These are phyloP conservation scores for Collybiopsis luxurians DNA, from an alignment of 768 basidiomycete species.

Conservation along the genomic window DNA sequence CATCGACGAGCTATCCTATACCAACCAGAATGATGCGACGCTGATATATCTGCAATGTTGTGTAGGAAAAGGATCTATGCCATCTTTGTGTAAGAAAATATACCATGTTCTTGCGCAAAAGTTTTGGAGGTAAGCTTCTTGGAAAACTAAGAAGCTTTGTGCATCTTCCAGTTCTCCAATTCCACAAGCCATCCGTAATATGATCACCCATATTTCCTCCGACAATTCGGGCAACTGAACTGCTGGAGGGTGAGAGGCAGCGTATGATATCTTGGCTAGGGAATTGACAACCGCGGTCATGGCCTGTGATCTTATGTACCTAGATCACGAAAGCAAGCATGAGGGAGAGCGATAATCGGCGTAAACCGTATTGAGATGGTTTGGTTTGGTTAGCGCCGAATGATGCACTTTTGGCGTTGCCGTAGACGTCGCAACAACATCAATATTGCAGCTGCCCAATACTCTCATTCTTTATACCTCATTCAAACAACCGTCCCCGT, in stretches of 20 bases:
- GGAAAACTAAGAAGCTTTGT: neutral
- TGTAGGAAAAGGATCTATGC: too few relatives aligned
- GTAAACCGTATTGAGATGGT: too few relatives aligned
- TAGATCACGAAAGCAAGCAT: too few relatives aligned
- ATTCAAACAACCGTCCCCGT: too few relatives aligned
- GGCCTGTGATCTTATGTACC: too few relatives aligned
- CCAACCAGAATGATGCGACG: neutral
- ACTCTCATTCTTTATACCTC: too few relatives aligned
- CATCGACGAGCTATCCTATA: neutral
- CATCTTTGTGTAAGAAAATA: neutral
- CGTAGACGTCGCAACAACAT: too few relatives aligned
- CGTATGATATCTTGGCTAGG: neutral
- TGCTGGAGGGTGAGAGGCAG: neutral
- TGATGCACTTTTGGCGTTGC: too few relatives aligned
- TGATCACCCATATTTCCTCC: neutral
- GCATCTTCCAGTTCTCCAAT: neutral
- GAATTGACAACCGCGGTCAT: constrained; percentile 1
- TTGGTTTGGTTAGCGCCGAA: too few relatives aligned
- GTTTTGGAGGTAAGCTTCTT: neutral
- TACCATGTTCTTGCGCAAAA: neutral
- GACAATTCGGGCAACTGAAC: neutral
- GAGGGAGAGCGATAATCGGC: too few relatives aligned
- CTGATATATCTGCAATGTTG: neutral
- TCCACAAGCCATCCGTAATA: neutral
- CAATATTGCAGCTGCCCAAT: too few relatives aligned